These are phyloP conservation scores for Monilinia fructicola DNA, from an alignment of 2,329 filamentous ascomycete genomes.

Conservation along the genomic window DNA sequence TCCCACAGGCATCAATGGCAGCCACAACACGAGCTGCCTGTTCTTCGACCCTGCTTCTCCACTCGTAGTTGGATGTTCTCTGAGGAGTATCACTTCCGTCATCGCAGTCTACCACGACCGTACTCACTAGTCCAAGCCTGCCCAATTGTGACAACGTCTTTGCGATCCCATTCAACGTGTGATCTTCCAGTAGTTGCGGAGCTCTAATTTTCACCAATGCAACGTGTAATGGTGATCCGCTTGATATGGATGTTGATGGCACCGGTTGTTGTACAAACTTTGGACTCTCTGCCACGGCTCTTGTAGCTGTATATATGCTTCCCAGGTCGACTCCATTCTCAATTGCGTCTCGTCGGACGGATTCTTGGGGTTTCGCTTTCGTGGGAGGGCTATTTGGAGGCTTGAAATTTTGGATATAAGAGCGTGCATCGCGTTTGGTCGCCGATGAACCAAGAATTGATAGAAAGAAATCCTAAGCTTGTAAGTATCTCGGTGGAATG, in stretches of 20 bases:
- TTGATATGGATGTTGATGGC: conserved; percentile 32
- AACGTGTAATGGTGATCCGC: conserved; percentile 58
- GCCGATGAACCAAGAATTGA: conserved; percentile 85
- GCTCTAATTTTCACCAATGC: conserved; percentile 82
- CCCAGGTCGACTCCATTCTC: conserved; percentile 58
- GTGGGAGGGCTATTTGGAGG: conserved; percentile 40
- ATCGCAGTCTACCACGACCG: conserved; percentile 77
- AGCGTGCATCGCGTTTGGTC: conserved; percentile 88
- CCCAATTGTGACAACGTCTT: conserved; percentile 82
- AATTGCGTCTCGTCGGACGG: conserved; percentile 35
- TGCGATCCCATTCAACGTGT: conserved; percentile 71
- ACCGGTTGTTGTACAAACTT: conserved; percentile 56
- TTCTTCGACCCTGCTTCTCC: conserved; percentile 51
- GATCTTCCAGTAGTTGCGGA: conserved; percentile 68
- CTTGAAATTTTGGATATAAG: conserved; percentile 85
- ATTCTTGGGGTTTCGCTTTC: conserved; percentile 10
- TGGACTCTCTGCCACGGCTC: conserved; percentile 57
- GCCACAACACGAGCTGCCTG: conserved; percentile 74
- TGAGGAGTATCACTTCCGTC: conserved; percentile 39
- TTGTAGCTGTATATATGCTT: conserved; percentile 56
- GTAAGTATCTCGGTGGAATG: conserved; percentile 22
- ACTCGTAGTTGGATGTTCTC: conserved; percentile 32
- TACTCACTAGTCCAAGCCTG: conserved; percentile 75
- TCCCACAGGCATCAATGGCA: conserved; percentile 69
- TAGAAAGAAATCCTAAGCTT: conserved; percentile 76